Base-by-base conservation (phyloP, 495 filamentous ascomycete species). In the Penicillium taxi region DNA sequence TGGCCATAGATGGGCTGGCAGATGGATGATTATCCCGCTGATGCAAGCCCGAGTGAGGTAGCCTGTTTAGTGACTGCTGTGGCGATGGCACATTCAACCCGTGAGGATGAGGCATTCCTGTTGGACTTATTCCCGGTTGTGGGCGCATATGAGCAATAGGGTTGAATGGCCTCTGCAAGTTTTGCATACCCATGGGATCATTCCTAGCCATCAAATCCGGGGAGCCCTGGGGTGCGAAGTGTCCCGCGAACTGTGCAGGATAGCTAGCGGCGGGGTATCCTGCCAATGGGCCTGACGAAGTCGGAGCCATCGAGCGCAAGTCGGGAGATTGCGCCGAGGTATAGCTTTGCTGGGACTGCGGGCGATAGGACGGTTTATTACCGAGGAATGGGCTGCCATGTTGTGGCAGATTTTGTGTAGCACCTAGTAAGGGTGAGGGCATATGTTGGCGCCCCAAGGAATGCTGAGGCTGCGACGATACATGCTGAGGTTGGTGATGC, bases 281-380 rank as follows among this genome's bases (percentile, higher is more conserved):
- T 24, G 59, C 48, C 9, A 63, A 35, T 8, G 63, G 52, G n/a
- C 54, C 53, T 2, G 59, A 53, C 0, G 57, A 48, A 3, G 55
- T 48, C 15, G 59, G 55, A 2, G 62, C 54, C 59, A 63, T 62
- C 33, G 62, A 62, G 44, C 59, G 59, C 35, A 60, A 33, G 44
- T 63, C 61, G 6, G 62, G 62, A 4, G 59, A 64, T 32, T 61
- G 53, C 17, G 48, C 31, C 1, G 55, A 28, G 5, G 50, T 31
- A 17, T 59, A 49, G 15, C 49, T 54, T 16, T 58, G 46, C 37
- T 62, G 59, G n/a, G 55, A 38, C 19, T 52, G 57, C 19, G 35
- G 41, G 3, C 56, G 58, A 15, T 55, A 53, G 8, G 60, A 35
- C 1, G 50, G 38, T 35, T 51, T 63, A 17, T 50, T 58, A 6